These are phyloP conservation scores for Phialophora expanda DNA, from an alignment of 2,329 filamentous ascomycete genomes.

Conservation along the genomic window DNA sequence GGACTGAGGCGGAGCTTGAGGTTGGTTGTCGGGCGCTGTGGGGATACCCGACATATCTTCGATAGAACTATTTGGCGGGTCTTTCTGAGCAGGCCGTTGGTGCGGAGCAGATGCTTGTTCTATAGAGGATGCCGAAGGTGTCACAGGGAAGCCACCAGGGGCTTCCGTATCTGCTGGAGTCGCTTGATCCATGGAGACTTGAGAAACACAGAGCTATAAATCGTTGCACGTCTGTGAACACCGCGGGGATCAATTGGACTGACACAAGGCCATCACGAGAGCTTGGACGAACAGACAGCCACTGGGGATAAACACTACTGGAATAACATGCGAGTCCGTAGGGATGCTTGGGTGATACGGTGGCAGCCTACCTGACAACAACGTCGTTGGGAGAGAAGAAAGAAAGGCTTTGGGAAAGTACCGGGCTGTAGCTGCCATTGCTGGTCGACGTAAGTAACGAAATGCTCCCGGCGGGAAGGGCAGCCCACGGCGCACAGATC, in stretches of 20 bases:
- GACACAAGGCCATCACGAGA: background rate
- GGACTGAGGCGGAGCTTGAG: conserved; percentile 1
- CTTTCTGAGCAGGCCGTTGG: background rate
- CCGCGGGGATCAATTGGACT: background rate
- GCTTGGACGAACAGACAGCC: background rate
- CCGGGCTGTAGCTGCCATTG: background rate
- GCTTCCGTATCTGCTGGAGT: background rate
- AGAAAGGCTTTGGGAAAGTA: background rate
- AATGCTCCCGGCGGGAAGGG: background rate
- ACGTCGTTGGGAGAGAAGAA: background rate
- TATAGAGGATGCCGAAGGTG: background rate
- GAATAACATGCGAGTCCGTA: conserved; percentile 9
- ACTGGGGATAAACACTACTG: conserved; percentile 9
- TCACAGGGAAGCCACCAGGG: background rate
- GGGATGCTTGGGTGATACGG: conserved; percentile 3
- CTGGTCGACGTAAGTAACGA: background rate
- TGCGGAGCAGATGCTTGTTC: background rate
- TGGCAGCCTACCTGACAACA: background rate
- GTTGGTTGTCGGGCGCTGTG: background rate
- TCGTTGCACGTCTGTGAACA: background rate
- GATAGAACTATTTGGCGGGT: conserved; percentile 1
- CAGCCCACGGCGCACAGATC: background rate
- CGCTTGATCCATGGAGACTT: background rate
- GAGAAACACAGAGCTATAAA: background rate
- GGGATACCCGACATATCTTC: background rate